Conservation (phyloP, 1,284 basidiomycete genomes). For the Microbotryum lychnidis-dioicae region DNA sequence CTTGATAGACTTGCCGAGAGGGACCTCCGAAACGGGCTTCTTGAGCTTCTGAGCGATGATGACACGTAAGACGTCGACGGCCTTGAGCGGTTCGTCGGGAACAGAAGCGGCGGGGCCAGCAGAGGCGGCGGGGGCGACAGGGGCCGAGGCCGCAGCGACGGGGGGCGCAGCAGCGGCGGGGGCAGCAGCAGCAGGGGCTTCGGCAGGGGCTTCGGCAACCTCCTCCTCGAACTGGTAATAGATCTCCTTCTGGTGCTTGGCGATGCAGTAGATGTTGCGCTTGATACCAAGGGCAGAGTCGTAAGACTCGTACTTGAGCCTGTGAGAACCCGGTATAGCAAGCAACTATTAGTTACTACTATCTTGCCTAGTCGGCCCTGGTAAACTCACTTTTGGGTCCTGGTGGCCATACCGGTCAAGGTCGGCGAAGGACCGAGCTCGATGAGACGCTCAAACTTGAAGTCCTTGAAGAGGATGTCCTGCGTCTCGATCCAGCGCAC, state of each 20-base stretch:
- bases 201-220: conserved; percentile 43
- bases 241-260: conserved; percentile 92
- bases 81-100: conserved; percentile 85
- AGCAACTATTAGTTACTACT: too few relatives aligned
- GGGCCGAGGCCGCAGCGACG: conserved; percentile 45
- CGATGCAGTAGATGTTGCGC: conserved; percentile 80
- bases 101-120: conserved; percentile 60
- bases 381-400: conserved; percentile 49
- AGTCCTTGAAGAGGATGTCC: conserved; percentile 83
- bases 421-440: conserved; percentile 95
- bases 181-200: conserved; percentile 48
- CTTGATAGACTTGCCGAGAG: conserved; percentile 92
- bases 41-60: conserved; percentile 98
- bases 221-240: conserved; percentile 98
- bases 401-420: conserved; percentile 88
- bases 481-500: conserved; percentile 99
- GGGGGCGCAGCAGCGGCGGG: conserved; percentile 43
- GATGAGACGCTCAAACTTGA: conserved; percentile 84
- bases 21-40: conserved; percentile 82
- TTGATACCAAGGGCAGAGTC: conserved; percentile 77
- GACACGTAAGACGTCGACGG: conserved; percentile 75
- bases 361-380: too few relatives aligned
- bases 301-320: conserved; percentile 86
- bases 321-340: conserved; percentile 45
- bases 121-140: conserved; percentile 46